phyloP scores from a whole-genome alignment of 2,329 filamentous ascomycete species.

The Epichloe coenophiala region DNA sequence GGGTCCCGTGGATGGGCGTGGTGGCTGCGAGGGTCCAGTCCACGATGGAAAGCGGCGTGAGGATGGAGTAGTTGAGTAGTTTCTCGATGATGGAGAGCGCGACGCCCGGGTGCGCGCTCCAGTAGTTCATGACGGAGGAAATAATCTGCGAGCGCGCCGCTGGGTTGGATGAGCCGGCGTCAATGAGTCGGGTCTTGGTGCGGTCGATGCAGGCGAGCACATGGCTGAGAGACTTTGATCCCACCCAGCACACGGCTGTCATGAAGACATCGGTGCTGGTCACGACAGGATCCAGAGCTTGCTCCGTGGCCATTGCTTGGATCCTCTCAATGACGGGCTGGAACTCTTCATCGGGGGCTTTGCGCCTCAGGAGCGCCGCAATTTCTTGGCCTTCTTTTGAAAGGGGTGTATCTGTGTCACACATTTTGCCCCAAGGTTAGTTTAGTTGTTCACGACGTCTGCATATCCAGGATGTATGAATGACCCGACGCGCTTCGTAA shows the following conservation, averaged over 20 bases:
- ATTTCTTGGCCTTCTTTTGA: conserved; percentile 71
- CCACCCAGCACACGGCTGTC: conserved; percentile 84
- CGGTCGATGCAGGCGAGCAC: conserved; percentile 92
- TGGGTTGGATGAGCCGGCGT: conserved; percentile 62
- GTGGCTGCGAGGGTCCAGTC: conserved; percentile 70
- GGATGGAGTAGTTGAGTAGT: conserved; percentile 90
- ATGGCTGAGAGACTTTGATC: conserved; percentile 91
- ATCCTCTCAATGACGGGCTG: conserved; percentile 68
- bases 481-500: no score
- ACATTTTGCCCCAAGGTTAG: no score
- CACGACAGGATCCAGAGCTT: conserved; percentile 64
- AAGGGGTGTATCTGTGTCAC: conserved; percentile 58
- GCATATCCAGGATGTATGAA: no score
- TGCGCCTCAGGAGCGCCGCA: conserved; percentile 64
- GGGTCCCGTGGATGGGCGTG: conserved; percentile 32
- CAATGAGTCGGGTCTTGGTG: conserved; percentile 75
- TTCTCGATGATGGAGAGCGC: conserved; percentile 92
- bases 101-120: conserved; percentile 82
- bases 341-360: conserved; percentile 77
- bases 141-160: conserved; percentile 78
- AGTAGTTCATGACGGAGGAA: conserved; percentile 80
- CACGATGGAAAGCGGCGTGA: conserved; percentile 72
- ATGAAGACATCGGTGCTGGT: conserved; percentile 89
- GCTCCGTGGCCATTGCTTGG: conserved; percentile 58
- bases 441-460: no score